phyloP scores from a whole-genome alignment of 352 stramenopile genomes.

The Phytophthora pinifolia region DNA sequence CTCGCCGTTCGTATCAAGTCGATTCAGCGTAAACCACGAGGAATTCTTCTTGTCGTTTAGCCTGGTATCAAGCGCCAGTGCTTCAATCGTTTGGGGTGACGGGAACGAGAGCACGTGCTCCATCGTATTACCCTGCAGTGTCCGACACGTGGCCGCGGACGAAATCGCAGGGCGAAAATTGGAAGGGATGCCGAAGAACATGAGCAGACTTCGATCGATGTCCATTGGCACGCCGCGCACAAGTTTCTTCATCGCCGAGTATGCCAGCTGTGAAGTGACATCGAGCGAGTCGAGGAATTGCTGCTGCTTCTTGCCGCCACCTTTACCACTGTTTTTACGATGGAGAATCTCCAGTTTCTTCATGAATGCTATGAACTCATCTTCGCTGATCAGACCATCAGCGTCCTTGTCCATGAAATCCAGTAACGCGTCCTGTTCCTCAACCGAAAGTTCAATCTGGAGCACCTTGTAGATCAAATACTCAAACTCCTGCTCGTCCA shows the following conservation, averaged over 20 bases:
- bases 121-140: constrained; percentile 60
- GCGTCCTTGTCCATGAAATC: constrained; percentile 69
- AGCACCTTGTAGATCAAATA: constrained; percentile 76
- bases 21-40: constrained; percentile 28
- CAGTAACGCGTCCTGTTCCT: constrained; percentile 69
- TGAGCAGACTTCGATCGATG: constrained; percentile 64
- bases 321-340: constrained; percentile 30
- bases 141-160: constrained; percentile 44
- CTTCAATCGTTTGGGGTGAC: constrained; percentile 63
- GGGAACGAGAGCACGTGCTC: constrained; percentile 71
- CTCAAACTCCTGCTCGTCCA: constrained; percentile 78
- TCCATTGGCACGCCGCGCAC: constrained; percentile 64
- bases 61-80: constrained; percentile 37
- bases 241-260: constrained; percentile 80
- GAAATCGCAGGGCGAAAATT: constrained; percentile 78
- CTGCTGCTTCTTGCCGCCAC: constrained; percentile 32
- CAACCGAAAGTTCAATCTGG: constrained; percentile 68
- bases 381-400: constrained; percentile 62
- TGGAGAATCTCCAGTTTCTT: constrained; percentile 63
- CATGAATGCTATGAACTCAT: constrained; percentile 79
- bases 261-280: constrained; percentile 43
- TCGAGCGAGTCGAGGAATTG: constrained; percentile 47
- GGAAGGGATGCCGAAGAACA: constrained; percentile 77
- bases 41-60: constrained; percentile 36
- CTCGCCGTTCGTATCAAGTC: constrained; percentile 26